Base-by-base conservation (phyloP, 2,329 filamentous ascomycete species). In the Diaporthe caulivora region DNA sequence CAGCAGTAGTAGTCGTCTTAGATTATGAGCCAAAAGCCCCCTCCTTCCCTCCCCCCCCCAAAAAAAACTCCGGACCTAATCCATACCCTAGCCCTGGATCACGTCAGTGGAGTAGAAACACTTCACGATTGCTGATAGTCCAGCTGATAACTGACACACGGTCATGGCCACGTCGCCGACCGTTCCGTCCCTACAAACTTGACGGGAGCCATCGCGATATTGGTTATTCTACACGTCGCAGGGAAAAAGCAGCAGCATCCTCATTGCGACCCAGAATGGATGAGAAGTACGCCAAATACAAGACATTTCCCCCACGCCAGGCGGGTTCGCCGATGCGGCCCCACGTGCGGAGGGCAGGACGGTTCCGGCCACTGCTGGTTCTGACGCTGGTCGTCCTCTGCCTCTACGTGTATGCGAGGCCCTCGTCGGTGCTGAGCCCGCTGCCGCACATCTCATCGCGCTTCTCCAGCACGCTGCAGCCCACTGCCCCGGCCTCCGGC, bases 401-500 rank as follows among this genome's bases (percentile, higher is more conserved):
- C 57, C 26, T 75, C 57, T 74, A 74, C 31, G 37, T 69, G 62
- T 75, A 75, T 51, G 51, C 54, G 24, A 55, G 54, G 37, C 71
- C 74, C 21, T 70, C 42, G 15, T 34, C 74, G 21, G 34, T 64
- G 15, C 69, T 73, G 47, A 69, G 65, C 73, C 67, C 75, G 72
- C 18, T 74, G 72, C 40, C 72, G 73, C 57, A 73, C 71, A 69
- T 57, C 60, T 72, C 70, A 49, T 72, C 70, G 60, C 69, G 44
- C 40, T 74, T 58, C 58, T 74, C 26, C 21, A 53, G 31, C 29
- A 53, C 75, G 68, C 67, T 54, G 13, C 70, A 71, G 51, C 47
- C 31, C 29, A 21, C 44, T 7, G 31, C 51, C 49, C 55, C 70
- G 64, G 24, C 47, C 18, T 40, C 47, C 8, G 31, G 24, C 29